Conservation (phyloP, 148 eudicot genomes). For the Linanthus parryae region DNA sequence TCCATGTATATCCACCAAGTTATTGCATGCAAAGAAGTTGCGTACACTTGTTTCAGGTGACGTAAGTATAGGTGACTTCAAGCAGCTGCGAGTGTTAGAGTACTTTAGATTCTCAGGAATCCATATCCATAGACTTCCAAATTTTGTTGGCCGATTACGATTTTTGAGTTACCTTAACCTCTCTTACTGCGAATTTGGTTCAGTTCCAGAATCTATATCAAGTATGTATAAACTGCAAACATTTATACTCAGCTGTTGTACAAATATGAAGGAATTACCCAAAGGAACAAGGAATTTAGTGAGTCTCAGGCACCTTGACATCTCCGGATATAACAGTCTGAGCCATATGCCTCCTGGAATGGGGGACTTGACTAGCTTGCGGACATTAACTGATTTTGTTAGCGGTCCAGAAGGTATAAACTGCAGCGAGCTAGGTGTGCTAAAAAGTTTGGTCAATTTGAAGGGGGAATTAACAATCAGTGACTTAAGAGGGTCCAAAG, state of each 20-base stretch:
- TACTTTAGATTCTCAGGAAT: too few species aligned
- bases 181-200: background rate
- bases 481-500: too few species aligned
- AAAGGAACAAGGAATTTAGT: background rate
- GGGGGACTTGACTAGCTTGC: slow-evolving; percentile 4
- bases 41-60: too few species aligned
- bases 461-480: too few species aligned
- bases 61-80: too few species aligned
- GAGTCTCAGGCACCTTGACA: slow-evolving; percentile 9
- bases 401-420: too few species aligned
- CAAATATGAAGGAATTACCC: background rate
- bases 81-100: too few species aligned
- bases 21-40: too few species aligned
- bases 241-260: background rate
- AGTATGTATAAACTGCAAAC: slow-evolving; percentile 12
- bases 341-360: slow-evolving; percentile 14
- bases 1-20: too few species aligned
- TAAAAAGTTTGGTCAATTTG: too few species aligned
- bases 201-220: slow-evolving; percentile 8
- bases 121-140: too few species aligned
- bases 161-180: slow-evolving; percentile 14
- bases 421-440: too few species aligned
- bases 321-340: background rate
- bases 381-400: slow-evolving; percentile 11
- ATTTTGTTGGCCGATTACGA: slow-evolving; percentile 9